These are phyloP conservation scores for Sclerotinia minor DNA, from an alignment of 2,329 filamentous ascomycete genomes.

Conservation along the genomic window DNA sequence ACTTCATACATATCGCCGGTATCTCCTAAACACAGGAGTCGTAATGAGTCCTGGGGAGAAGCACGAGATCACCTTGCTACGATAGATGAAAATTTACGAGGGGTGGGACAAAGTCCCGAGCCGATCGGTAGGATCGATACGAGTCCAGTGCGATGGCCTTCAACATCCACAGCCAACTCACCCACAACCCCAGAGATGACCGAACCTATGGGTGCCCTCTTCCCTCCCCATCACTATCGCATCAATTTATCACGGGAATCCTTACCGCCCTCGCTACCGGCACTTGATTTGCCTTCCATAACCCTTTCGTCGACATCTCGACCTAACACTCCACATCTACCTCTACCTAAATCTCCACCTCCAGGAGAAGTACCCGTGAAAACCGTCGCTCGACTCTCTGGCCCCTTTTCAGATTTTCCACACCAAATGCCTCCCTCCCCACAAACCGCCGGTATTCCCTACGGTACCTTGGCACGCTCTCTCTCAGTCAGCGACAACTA, in stretches of 20 bases:
- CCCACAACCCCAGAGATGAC: constrained; percentile 10
- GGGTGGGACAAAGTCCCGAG: background rate
- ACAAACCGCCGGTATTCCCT: background rate
- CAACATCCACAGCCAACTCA: constrained; percentile 12
- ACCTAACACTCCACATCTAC: constrained; percentile 1
- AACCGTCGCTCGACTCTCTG: background rate
- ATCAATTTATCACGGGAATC: background rate
- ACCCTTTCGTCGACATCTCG: background rate
- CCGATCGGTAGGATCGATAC: background rate
- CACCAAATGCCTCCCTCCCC: background rate
- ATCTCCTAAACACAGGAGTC: background rate
- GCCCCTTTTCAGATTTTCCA: constrained; percentile 16
- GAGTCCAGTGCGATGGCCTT: constrained; percentile 6
- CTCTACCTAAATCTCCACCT: background rate
- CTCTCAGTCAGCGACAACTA: background rate
- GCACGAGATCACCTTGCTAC: constrained; percentile 12
- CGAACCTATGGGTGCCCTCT: constrained; percentile 1
- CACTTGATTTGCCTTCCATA: constrained; percentile 14
- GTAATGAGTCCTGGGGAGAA: constrained; percentile 8
- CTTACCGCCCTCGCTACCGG: constrained; percentile 9
- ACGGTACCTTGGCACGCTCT: background rate
- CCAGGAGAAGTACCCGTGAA: background rate
- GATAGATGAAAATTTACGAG: constrained; percentile 10
- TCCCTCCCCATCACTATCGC: background rate
- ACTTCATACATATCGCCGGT: constrained; percentile 12